Evolutionary conservation across 176 grass and related monocot species (phyloP), one percentile per base, ranked within the genome.

Genomic region (Oryza meridionalis): DNA sequence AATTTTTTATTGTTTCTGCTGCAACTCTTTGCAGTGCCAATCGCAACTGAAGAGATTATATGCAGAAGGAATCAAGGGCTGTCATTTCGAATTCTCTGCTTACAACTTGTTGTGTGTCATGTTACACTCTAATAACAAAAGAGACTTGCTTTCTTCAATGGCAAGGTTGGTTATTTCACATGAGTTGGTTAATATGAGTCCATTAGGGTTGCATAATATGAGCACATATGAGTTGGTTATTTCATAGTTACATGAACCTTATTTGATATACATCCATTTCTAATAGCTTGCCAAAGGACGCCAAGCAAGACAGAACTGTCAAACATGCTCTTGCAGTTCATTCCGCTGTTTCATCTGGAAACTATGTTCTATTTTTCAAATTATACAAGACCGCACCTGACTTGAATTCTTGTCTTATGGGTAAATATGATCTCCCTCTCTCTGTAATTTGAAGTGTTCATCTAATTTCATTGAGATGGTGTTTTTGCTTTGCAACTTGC

Each of bases 301-400:
- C 88, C 66, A 97, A 91, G 81, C 68, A 83, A 86, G 87, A 94
- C 42, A 73, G 72, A 65, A 75, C 95, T 27, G 88, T 97, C 25
- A 94, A 97, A 80, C 95, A 97, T 90, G 92, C 95, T 70, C 92
- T 94, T 84, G 85, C 86, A 64, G 95, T 97, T 85, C 90, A 77
- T 79, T 88, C 88, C 49, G 92, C 95, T 79, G 87, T 97, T 74
- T 94, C 65, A 65, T 97, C 92, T 78, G 88, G 92, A 84, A 97
- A 97, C 68, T 93, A 93, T 82, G 88, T 97, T 38, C 77, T 91
- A 19, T 97, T 93, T 80, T 97, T 97, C 65, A 94, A 94, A 91
- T 81, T 97, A 38, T 97, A 97, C 81, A 97, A 88, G 76, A 61
- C 65, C 37, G 88, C 95, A 46, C 95, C 95, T 70, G 92, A 89